Evolutionary conservation across 768 basidiomycete species (phyloP).

Genomic region (Filobasidium floriforme): DNA sequence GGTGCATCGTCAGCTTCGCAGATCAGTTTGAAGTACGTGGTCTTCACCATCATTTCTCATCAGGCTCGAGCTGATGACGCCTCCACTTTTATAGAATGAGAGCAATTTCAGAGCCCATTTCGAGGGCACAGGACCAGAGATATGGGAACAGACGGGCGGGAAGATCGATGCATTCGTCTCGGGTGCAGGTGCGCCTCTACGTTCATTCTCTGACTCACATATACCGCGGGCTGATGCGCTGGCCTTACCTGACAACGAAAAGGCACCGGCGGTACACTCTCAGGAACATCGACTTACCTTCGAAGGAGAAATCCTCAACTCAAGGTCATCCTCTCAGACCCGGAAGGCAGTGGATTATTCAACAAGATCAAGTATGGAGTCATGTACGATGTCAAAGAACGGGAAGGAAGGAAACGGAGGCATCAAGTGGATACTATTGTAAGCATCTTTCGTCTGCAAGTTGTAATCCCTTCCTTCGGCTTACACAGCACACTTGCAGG

Average conservation of each 20-base stretch:
- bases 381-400: constrained; percentile 88
- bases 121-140: constrained; percentile 84
- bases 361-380: constrained; percentile 94
- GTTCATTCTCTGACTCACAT: not conserved
- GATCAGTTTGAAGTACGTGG: constrained; percentile 78
- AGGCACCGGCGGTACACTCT: constrained; percentile 95
- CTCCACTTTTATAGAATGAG: constrained; percentile 54
- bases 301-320: constrained; percentile 65
- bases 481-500: constrained; percentile 8
- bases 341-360: constrained; percentile 87
- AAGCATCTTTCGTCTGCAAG: constrained; percentile 53
- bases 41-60: not conserved
- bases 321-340: constrained; percentile 72
- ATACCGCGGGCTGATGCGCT: not conserved
- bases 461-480: constrained; percentile 42
- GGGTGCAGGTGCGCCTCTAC: constrained; percentile 61
- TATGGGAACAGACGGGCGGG: constrained; percentile 86
- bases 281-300: constrained; percentile 70
- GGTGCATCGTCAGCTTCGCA: constrained; percentile 54
- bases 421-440: constrained; percentile 78
- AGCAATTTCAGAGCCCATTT: constrained; percentile 88
- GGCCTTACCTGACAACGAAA: not conserved
- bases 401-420: constrained; percentile 83
- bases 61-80: not conserved
- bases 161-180: constrained; percentile 73